phyloP scores from a whole-genome alignment of 441 rosid genomes.

The Raphanus hybrid region DNA sequence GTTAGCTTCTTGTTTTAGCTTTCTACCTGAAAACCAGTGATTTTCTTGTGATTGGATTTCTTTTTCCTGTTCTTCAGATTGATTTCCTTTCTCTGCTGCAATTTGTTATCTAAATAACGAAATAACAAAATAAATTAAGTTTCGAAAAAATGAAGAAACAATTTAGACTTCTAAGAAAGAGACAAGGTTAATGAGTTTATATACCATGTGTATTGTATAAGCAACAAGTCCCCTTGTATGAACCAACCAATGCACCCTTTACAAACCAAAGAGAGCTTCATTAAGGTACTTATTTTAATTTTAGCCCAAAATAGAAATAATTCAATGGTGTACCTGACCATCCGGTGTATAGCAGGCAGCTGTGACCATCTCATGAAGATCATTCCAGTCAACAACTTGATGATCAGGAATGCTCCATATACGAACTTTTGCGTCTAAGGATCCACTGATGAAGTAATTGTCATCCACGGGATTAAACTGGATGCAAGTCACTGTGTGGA shows the following conservation, averaged over 20 bases:
- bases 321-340: slow-evolving; percentile 67
- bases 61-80: slow-evolving; percentile 90
- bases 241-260: slow-evolving; percentile 96
- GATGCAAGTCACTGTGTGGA: slow-evolving; percentile 89
- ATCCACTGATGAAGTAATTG: slow-evolving; percentile 93
- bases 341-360: slow-evolving; percentile 98
- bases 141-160: slow-evolving; percentile 5
- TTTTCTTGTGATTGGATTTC: slow-evolving; percentile 89
- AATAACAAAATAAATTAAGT: slow-evolving; percentile 2
- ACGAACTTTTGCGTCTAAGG: slow-evolving; percentile 93
- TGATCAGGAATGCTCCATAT: slow-evolving; percentile 95
- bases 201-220: slow-evolving; percentile 80
- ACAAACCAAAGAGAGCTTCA: slow-evolving; percentile 41
- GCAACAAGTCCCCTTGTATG: slow-evolving; percentile 89
- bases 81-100: slow-evolving; percentile 77
- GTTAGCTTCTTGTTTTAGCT: slow-evolving; percentile 15
- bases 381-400: slow-evolving; percentile 96
- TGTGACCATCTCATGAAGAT: slow-evolving; percentile 98
- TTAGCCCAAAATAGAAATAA: background rate
- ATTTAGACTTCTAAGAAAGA: background rate
- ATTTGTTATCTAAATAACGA: slow-evolving; percentile 70
- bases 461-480: slow-evolving; percentile 98
- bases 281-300: slow-evolving; percentile 11
- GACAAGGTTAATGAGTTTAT: slow-evolving; percentile 3
- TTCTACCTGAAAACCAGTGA: slow-evolving; percentile 96